phyloP scores from a whole-genome alignment of 2,329 filamentous ascomycete genomes.

The Chaetothyriales sp. region DNA sequence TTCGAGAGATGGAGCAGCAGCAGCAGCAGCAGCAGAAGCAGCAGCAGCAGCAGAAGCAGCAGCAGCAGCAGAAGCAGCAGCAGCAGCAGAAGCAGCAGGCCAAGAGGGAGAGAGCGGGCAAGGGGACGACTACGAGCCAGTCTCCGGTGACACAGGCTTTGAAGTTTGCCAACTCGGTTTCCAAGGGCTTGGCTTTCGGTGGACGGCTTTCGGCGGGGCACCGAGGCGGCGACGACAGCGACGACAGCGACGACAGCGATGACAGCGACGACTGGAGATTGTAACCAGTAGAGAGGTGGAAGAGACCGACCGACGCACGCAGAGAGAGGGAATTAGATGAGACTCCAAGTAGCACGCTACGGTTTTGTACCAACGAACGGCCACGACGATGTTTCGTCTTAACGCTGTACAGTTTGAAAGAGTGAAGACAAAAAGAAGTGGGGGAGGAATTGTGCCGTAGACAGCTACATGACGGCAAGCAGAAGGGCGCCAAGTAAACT shows the following conservation, averaged over 20 bases:
- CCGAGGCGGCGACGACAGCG: neutral
- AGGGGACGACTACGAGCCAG: neutral
- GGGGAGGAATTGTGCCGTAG: no score
- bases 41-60: neutral
- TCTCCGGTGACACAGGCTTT: neutral
- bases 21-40: neutral
- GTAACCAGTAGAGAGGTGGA: neutral
- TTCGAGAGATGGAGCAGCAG: neutral
- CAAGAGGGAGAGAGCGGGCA: no score
- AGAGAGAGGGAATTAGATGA: neutral
- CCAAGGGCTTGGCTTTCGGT: neutral
- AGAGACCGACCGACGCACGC: no score
- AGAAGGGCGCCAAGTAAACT: no score
- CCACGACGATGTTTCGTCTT: no score
- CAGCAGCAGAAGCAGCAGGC: neutral
- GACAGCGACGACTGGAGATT: neutral
- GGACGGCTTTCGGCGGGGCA: neutral
- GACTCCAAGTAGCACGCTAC: no score
- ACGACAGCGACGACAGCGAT: neutral
- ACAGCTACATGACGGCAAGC: no score
- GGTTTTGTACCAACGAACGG: no score
- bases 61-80: neutral
- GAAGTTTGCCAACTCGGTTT: neutral
- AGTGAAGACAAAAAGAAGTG: no score
- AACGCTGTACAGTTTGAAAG: no score